A percentile compares a stretch with the other conserved stretches of the same genome.
These are phyloP conservation scores for Cryphonectria nitschkei DNA, from an alignment of 2,329 filamentous ascomycete species.

Conservation along the genomic window DNA sequence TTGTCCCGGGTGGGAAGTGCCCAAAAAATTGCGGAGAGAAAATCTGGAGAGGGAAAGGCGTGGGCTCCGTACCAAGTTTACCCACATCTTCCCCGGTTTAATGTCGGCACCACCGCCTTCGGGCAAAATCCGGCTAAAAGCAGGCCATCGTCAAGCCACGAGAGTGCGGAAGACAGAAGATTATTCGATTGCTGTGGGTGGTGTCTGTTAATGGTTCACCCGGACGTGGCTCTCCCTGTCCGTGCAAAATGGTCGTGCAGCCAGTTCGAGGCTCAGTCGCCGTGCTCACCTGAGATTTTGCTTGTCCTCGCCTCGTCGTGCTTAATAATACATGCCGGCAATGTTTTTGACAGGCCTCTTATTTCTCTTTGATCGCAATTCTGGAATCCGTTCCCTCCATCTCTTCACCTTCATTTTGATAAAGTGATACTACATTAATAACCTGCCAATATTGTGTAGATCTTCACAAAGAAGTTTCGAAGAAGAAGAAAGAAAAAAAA, in stretches of 20 bases:
- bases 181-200: background rate
- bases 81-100: background rate
- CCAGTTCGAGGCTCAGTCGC: background rate
- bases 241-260: background rate
- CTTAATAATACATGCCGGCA: background rate
- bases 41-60: background rate
- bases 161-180: background rate
- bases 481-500: background rate
- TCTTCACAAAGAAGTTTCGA: background rate
- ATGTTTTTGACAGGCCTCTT: no score
- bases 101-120: background rate
- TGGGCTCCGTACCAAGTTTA: background rate
- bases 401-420: background rate
- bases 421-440: no score
- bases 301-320: no score
- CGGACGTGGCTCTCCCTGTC: background rate
- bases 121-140: conserved; percentile 13
- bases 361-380: background rate
- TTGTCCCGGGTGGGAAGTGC: background rate
- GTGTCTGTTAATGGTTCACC: background rate
- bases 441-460: background rate
- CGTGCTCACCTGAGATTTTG: background rate
- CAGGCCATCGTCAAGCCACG: conserved; percentile 7
- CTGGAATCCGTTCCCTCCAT: background rate
- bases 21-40: conserved; percentile 2